Percentiles rank a stretch among this genome's conserved stretches.
Conservation (phyloP, 495 filamentous ascomycete species). For the Chaetomium fimeti region DNA sequence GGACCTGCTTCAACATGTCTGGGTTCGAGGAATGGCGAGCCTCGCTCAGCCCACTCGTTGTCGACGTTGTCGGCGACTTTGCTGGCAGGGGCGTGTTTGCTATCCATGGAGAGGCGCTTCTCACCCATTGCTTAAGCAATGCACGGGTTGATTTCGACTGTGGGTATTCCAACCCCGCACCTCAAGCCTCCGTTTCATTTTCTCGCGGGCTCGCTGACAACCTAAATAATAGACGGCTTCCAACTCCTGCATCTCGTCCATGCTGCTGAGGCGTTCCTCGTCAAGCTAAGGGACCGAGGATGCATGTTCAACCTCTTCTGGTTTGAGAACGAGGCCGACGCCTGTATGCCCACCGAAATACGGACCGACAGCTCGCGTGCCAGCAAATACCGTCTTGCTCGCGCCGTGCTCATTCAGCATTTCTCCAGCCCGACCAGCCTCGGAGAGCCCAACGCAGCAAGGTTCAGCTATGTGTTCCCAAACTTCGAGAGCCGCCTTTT, state of each 20-base stretch:
- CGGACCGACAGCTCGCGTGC: background rate
- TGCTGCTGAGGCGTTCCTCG: background rate
- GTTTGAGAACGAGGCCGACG: conserved; percentile 4
- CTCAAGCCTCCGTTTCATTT: background rate
- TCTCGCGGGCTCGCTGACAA: background rate
- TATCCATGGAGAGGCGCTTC: background rate
- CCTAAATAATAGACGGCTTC: background rate
- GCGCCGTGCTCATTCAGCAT: conserved; percentile 3
- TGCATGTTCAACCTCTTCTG: conserved; percentile 1
- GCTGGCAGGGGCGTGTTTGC: conserved; percentile 2
- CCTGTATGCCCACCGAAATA: background rate
- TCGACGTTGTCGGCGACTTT: conserved; percentile 5
- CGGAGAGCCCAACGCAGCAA: background rate
- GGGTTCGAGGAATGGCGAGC: background rate
- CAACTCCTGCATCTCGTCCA: background rate
- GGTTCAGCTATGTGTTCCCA: background rate
- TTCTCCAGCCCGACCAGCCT: background rate
- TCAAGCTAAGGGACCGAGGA: background rate
- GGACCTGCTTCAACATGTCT: background rate
- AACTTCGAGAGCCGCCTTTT: background rate
- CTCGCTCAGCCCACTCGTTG: background rate
- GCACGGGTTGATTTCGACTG: background rate
- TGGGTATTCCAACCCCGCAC: background rate
- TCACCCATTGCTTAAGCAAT: background rate
- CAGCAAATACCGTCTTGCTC: conserved; percentile 7